phyloP scores from a whole-genome alignment of 768 basidiomycete species.

The Phaffia australis region DNA sequence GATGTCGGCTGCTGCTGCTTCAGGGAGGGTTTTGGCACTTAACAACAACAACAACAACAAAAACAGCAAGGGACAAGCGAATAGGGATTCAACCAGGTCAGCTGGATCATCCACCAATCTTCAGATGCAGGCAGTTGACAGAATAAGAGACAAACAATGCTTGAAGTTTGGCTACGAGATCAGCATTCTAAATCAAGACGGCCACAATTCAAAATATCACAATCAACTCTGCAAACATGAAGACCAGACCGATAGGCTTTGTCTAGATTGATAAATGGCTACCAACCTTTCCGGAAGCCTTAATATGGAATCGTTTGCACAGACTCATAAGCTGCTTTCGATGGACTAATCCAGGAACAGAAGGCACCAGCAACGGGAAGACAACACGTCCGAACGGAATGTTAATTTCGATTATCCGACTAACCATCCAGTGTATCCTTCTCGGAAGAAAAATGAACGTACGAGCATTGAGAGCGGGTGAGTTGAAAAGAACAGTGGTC shows the following conservation, averaged over 20 bases:
- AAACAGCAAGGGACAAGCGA: background rate
- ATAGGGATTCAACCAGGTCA: background rate
- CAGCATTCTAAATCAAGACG: constrained; percentile 5
- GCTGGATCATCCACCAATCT: background rate
- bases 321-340: constrained; percentile 24
- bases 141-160: constrained; percentile 6
- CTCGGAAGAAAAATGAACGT: background rate
- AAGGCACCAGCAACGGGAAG: too few species aligned
- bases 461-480: constrained; percentile 24
- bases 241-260: too few species aligned
- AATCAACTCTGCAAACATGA: too few species aligned
- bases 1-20: constrained; percentile 5
- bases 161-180: constrained; percentile 20
- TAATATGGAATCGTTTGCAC: constrained; percentile 20
- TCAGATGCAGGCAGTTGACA: background rate
- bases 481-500: constrained; percentile 23
- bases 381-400: background rate
- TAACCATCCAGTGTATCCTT: too few species aligned
- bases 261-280: background rate
- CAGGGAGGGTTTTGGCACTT: constrained; percentile 15
- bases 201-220: too few species aligned
- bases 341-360: constrained; percentile 9
- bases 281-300: constrained; percentile 19
- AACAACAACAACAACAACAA: too few species aligned
- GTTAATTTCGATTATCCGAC: background rate